Conservation (phyloP, 2,329 filamentous ascomycete species). For the Zymoseptoria brevis region DNA sequence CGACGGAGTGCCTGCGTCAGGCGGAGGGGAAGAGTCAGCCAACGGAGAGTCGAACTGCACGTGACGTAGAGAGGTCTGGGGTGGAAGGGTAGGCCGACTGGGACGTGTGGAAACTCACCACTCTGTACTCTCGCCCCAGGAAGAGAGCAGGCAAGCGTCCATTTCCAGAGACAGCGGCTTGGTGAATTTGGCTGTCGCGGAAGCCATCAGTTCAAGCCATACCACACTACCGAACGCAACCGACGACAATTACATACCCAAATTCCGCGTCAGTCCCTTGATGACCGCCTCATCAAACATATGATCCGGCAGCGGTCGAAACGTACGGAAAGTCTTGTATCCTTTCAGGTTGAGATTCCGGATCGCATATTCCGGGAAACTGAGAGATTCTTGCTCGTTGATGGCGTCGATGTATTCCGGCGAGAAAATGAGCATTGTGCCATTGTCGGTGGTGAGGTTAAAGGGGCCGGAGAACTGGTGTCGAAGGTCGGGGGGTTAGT, state of each 20-base stretch:
- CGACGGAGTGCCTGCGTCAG: conserved; percentile 7
- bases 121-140: conserved; percentile 5
- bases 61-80: no score
- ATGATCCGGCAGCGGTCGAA: not conserved
- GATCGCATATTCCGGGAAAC: not conserved
- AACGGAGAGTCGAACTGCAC: not conserved
- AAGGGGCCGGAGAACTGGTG: conserved; percentile 6
- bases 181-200: conserved; percentile 3
- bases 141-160: not conserved
- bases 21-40: not conserved
- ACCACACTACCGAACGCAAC: not conserved
- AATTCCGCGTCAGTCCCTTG: conserved; percentile 9
- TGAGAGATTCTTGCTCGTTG: not conserved
- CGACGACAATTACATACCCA: conserved; percentile 2
- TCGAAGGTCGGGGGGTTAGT: not conserved
- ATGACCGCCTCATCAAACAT: conserved; percentile 11
- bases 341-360: not conserved
- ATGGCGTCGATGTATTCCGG: conserved; percentile 8
- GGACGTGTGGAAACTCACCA: conserved; percentile 2
- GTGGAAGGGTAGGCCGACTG: no score
- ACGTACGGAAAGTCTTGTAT: conserved; percentile 7
- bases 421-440: conserved; percentile 3
- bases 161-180: not conserved
- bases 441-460: conserved; percentile 3
- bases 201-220: not conserved